phyloP scores from a whole-genome alignment of 2,329 filamentous ascomycete genomes.

The Phaeosphaeria sp. region DNA sequence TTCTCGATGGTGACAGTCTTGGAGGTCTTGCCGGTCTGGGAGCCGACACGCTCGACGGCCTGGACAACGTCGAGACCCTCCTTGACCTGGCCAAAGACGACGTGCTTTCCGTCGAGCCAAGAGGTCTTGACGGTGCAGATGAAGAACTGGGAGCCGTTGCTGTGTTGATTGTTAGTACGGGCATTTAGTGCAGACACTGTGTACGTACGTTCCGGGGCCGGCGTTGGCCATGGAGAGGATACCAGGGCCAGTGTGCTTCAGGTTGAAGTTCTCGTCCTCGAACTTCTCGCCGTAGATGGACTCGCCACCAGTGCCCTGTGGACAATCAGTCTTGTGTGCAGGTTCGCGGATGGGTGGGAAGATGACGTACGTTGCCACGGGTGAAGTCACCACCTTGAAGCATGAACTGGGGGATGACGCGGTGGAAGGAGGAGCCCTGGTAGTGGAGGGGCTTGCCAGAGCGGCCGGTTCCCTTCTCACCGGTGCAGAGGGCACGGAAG shows the following conservation, averaged over 20 bases:
- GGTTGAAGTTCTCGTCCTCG: constrained; percentile 90
- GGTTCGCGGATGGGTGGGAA: not conserved
- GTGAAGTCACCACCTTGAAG: constrained; percentile 98
- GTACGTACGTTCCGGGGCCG: constrained; percentile 61
- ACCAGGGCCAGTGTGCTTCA: constrained; percentile 92
- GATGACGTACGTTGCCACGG: constrained; percentile 76
- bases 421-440: constrained; percentile 91
- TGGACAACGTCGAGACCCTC: constrained; percentile 33
- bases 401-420: constrained; percentile 98
- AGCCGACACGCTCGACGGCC: constrained; percentile 32
- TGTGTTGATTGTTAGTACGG: constrained; percentile 51
- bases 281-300: constrained; percentile 98
- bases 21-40: constrained; percentile 25
- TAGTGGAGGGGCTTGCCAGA: constrained; percentile 86
- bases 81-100: constrained; percentile 78
- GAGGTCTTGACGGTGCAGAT: constrained; percentile 91
- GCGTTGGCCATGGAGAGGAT: constrained; percentile 97
- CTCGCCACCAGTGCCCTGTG: constrained; percentile 73
- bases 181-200: no score
- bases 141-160: constrained; percentile 98
- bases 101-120: constrained; percentile 79
- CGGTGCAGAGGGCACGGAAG: constrained; percentile 91
- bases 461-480: constrained; percentile 86
- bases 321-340: constrained; percentile 15
- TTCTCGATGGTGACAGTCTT: constrained; percentile 31